A percentile compares a stretch with the other conserved stretches of the same genome.
Evolutionary conservation across 345 rosid species (phyloP).

Genomic region (Populus alba): DNA sequence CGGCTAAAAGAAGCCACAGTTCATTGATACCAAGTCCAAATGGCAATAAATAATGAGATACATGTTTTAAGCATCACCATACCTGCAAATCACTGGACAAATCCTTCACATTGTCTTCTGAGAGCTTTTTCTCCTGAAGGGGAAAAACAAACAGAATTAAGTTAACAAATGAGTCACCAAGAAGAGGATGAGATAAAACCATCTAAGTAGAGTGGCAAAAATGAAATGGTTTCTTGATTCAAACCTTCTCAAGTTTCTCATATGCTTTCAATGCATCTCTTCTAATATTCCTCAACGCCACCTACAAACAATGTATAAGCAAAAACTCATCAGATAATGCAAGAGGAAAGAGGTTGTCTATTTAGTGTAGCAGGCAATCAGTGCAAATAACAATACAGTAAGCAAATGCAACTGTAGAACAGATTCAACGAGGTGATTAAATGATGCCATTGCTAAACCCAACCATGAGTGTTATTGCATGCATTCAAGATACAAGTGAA

Average conservation of each 20-base stretch:
- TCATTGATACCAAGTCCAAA: not conserved
- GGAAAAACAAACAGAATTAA: not conserved
- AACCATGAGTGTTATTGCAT: not conserved
- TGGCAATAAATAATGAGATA: not conserved
- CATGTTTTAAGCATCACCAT: slow-evolving; percentile 11
- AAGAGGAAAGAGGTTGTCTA: not conserved
- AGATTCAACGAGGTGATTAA: not conserved
- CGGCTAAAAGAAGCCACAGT: not conserved
- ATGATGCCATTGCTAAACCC: not conserved
- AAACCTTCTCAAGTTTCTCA: slow-evolving; percentile 91
- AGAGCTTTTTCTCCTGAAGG: slow-evolving; percentile 84
- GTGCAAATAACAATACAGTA: not conserved
- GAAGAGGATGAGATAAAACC: slow-evolving; percentile 1
- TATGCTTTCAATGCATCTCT: slow-evolving; percentile 88
- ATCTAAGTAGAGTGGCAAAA: not conserved
- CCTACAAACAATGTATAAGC: slow-evolving; percentile 39
- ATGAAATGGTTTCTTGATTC: not conserved
- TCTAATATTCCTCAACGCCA: slow-evolving; percentile 88
- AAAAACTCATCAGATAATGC: not conserved
- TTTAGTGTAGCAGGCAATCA: not conserved
- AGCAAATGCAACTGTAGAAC: not conserved
- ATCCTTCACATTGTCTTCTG: slow-evolving; percentile 96
- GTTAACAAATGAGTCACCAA: slow-evolving; percentile 3
- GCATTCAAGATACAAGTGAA: not conserved
- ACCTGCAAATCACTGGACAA: slow-evolving; percentile 90